A percentile compares a stretch with the other conserved stretches of the same genome.
phyloP scores from a whole-genome alignment of 2,329 filamentous ascomycete species.

The Phialophora macrospora region DNA sequence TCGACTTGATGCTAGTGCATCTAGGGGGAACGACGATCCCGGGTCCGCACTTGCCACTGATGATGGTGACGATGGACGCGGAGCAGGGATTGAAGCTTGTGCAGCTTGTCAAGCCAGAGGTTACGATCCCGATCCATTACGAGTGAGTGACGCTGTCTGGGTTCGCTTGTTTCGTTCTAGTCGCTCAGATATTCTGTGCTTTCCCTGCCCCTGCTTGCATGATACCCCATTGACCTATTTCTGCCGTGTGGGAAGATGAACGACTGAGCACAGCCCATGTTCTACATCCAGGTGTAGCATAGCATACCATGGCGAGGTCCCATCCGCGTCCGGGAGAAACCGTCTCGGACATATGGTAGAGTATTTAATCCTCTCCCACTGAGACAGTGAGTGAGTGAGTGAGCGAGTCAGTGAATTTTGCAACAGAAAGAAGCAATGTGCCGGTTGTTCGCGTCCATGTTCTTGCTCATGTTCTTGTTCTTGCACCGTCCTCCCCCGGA shows the following conservation, averaged over 20 bases:
- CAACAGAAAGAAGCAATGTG: not conserved
- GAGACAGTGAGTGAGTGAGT: not conserved
- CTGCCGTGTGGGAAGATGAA: not conserved
- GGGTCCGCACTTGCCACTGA: conserved; percentile 60
- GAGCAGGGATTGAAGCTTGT: conserved; percentile 66
- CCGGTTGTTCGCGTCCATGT: not conserved
- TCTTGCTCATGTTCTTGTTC: not conserved
- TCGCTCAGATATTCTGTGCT: not conserved
- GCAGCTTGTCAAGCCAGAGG: conserved; percentile 62
- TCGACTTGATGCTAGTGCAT: conserved; percentile 71
- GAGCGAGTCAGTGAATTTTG: not conserved
- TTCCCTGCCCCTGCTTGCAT: not conserved
- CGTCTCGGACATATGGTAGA: not conserved
- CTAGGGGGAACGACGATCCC: conserved; percentile 70
- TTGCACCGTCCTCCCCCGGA: too few relatives aligned
- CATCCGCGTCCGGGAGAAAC: not conserved
- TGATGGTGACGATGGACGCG: conserved; percentile 74
- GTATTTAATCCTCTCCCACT: not conserved
- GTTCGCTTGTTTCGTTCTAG: not conserved
- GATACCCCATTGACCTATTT: not conserved
- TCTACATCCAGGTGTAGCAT: not conserved
- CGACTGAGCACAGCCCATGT: not conserved
- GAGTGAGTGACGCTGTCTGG: conserved; percentile 49
- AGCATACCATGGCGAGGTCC: not conserved
- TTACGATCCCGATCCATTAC: conserved; percentile 68